phyloP scores from a whole-genome alignment of 495 filamentous ascomycete genomes.

The Lineolata rhizophorae region DNA sequence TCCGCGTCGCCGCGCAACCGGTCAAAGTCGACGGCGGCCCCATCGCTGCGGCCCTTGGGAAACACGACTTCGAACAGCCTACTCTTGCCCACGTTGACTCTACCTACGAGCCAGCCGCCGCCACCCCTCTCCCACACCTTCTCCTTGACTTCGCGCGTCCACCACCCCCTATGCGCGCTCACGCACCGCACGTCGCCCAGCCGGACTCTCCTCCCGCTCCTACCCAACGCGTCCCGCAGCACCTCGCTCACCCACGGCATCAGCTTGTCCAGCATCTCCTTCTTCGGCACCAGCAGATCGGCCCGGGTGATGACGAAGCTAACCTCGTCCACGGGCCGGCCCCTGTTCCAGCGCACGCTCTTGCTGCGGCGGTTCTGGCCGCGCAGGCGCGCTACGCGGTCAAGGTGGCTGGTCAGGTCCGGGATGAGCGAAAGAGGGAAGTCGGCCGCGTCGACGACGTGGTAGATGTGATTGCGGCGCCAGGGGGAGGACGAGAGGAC shows the following conservation, averaged over 20 bases:
- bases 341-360: slow-evolving; percentile 30
- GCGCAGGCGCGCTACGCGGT: slow-evolving; percentile 40
- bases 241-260: slow-evolving; percentile 61
- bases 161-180: slow-evolving; percentile 66
- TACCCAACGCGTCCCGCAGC: slow-evolving; percentile 48
- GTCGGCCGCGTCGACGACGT: slow-evolving; percentile 93
- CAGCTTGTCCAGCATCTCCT: slow-evolving; percentile 57
- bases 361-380: slow-evolving; percentile 54
- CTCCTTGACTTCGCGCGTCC: slow-evolving; percentile 70
- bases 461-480: slow-evolving; percentile 80
- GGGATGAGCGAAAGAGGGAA: slow-evolving; percentile 82
- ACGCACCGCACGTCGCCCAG: slow-evolving; percentile 71
- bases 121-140: slow-evolving; percentile 60
- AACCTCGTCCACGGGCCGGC: slow-evolving; percentile 41
- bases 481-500: slow-evolving; percentile 74
- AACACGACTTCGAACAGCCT: slow-evolving; percentile 67
- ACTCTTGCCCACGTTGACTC: slow-evolving; percentile 92
- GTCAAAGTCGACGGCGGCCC: slow-evolving; percentile 17
- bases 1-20: slow-evolving; percentile 10
- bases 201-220: slow-evolving; percentile 34
- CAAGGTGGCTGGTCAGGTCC: slow-evolving; percentile 33
- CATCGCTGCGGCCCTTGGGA: slow-evolving; percentile 62
- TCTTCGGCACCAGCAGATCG: slow-evolving; percentile 61
- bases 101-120: slow-evolving; percentile 94
- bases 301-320: slow-evolving; percentile 79